phyloP scores from a whole-genome alignment of 2,329 filamentous ascomycete genomes.

The Ophiobolus disseminans region DNA sequence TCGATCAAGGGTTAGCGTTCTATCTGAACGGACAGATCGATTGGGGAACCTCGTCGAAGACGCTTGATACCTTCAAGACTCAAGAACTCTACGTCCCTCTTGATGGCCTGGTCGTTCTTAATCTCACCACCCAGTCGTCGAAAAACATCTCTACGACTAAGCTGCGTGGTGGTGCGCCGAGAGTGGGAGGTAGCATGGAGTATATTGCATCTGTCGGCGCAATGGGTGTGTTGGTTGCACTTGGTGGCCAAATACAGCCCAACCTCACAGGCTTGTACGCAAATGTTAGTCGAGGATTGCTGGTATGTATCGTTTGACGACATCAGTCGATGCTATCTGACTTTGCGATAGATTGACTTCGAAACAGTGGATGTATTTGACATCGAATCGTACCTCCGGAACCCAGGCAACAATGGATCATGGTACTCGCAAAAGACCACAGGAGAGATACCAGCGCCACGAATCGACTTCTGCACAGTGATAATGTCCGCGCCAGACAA shows the following conservation, averaged over 20 bases:
- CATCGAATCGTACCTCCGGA: conserved; percentile 10
- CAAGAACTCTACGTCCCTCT: conserved; percentile 22
- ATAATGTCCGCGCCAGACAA: background rate
- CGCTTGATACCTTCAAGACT: conserved; percentile 12
- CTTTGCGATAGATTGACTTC: conserved; percentile 17
- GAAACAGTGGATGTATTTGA: conserved; percentile 51
- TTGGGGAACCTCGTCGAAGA: conserved; percentile 38
- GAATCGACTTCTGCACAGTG: background rate
- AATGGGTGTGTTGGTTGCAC: conserved; percentile 48
- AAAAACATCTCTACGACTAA: conserved; percentile 49
- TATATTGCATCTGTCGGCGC: conserved; percentile 48
- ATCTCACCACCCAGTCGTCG: conserved; percentile 44
- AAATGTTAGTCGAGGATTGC: conserved; percentile 16
- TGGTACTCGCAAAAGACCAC: background rate
- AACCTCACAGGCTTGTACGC: background rate
- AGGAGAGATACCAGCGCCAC: background rate
- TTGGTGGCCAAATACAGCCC: conserved; percentile 47
- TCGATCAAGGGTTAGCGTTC: conserved; percentile 47
- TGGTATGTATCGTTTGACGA: conserved; percentile 28
- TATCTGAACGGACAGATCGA: conserved; percentile 52
- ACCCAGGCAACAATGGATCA: background rate
- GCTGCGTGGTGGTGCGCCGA: conserved; percentile 37
- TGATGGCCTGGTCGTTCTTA: conserved; percentile 51
- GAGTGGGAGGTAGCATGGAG: conserved; percentile 48
- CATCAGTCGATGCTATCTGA: background rate